phyloP scores from a whole-genome alignment of 225 moss, liverwort and hornwort species.

The Straminergon stramineum region DNA sequence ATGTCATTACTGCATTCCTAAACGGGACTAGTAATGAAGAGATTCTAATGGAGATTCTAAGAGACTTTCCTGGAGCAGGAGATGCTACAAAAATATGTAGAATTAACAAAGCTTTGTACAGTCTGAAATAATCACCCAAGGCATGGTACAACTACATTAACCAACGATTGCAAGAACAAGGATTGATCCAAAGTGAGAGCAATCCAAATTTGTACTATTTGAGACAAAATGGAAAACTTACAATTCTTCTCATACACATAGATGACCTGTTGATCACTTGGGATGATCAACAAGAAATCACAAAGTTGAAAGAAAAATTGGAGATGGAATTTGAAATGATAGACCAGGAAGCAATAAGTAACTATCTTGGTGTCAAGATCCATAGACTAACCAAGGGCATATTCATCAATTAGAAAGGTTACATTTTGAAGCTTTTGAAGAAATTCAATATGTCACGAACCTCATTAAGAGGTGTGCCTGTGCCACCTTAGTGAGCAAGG shows the following conservation, averaged over 20 bases:
- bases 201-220: neutral
- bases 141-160: neutral
- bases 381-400: neutral
- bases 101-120: neutral
- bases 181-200: neutral
- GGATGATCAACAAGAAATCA: neutral
- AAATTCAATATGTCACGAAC: no score
- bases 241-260: neutral
- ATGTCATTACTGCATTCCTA: neutral
- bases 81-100: neutral
- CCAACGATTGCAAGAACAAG: neutral
- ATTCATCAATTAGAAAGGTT: no score
- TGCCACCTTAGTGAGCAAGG: no score
- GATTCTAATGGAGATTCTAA: neutral
- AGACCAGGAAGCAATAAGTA: rapidly evolving
- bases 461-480: no score
- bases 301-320: neutral
- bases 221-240: neutral
- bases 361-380: neutral
- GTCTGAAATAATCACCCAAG: neutral
- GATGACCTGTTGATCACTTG: neutral
- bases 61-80: neutral
- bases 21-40: neutral
- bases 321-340: neutral
- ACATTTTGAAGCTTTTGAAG: no score